phyloP scores from a whole-genome alignment of 148 eudicot species.

The Mesembryanthemum crystallinum region DNA sequence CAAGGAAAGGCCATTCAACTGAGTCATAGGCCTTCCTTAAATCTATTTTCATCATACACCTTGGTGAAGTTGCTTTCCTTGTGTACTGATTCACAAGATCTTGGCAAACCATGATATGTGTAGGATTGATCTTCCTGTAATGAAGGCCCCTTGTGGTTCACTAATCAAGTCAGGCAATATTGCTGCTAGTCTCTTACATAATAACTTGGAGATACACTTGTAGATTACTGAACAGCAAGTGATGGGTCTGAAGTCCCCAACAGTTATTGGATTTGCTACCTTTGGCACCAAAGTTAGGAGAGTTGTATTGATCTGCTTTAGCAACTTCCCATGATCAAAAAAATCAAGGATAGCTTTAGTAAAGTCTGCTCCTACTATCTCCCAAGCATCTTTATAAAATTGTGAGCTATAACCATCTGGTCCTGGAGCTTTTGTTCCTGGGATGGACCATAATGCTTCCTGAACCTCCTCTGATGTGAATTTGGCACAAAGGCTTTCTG shows the following conservation, averaged over 20 bases:
- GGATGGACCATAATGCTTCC: not conserved
- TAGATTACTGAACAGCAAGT: not conserved
- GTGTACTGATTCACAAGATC: not conserved
- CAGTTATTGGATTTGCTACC: not conserved
- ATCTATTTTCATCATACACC: not conserved
- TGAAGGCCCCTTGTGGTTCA: not conserved
- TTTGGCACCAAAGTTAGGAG: not conserved
- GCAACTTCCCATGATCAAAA: not conserved
- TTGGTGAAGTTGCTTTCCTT: not conserved
- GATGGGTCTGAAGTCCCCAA: not conserved
- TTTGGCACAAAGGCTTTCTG: no score
- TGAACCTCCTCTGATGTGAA: no score
- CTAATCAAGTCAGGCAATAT: not conserved
- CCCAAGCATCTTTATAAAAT: not conserved
- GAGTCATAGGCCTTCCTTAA: no score
- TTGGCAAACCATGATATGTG: not conserved
- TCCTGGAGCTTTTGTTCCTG: not conserved
- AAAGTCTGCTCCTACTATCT: not conserved
- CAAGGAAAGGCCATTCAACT: no score
- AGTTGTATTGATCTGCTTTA: not conserved
- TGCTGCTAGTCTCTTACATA: not conserved
- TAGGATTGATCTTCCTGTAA: not conserved
- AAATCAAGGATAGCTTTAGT: not conserved
- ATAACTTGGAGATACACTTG: not conserved
- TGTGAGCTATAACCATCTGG: not conserved